Percentiles rank a stretch among this genome's conserved stretches.
Evolutionary conservation across 148 eudicot genomes (phyloP).

Genomic region (Vaccinium macrocarpon): DNA sequence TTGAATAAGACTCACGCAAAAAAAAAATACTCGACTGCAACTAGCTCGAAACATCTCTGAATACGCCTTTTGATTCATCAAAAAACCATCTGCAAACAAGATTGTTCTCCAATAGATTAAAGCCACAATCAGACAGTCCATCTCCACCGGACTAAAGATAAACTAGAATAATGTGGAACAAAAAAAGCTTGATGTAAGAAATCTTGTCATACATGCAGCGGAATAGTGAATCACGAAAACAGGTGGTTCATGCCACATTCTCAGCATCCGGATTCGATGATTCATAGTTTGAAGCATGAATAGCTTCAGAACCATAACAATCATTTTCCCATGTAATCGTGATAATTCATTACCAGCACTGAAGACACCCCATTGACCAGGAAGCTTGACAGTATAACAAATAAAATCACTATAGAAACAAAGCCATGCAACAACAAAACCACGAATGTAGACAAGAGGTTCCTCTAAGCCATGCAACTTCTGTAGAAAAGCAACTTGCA

Average conservation of each 20-base stretch:
- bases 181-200: not conserved
- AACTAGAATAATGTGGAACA: not conserved
- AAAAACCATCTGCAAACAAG: constrained; percentile 75
- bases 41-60: constrained; percentile 69
- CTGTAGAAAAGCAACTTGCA: not conserved
- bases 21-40: constrained; percentile 6
- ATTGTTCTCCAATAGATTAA: constrained; percentile 8
- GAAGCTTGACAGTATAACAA: not conserved
- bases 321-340: not conserved
- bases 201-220: not conserved
- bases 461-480: constrained; percentile 2
- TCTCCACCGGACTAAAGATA: constrained; percentile 3
- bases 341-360: not conserved
- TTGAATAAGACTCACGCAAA: not conserved
- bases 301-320: not conserved
- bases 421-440: not conserved
- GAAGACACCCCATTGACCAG: not conserved
- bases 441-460: not conserved
- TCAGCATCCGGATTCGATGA: not conserved
- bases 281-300: not conserved
- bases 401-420: constrained; percentile 12
- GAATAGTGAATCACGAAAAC: not conserved
- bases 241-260: not conserved
- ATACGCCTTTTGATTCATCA: constrained; percentile 69
- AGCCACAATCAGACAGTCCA: not conserved